phyloP scores from a whole-genome alignment of 176 grass and related monocot species.

The Luzula sylvatica region DNA sequence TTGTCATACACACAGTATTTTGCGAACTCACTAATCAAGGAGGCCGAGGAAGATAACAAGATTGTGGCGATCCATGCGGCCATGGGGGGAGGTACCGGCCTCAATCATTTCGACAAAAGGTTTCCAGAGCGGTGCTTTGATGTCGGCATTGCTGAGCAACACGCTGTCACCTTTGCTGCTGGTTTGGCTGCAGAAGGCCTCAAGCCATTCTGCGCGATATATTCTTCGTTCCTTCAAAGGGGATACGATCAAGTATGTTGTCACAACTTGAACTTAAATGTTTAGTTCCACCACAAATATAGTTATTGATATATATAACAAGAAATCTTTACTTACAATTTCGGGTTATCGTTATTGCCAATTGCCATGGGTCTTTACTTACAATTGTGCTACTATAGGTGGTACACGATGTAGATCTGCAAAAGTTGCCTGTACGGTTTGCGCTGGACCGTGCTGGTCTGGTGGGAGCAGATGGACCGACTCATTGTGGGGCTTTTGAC shows the following conservation, averaged over 20 bases:
- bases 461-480: slow-evolving; percentile 84
- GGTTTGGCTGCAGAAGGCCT: slow-evolving; percentile 75
- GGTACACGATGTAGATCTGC: slow-evolving; percentile 91
- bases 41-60: slow-evolving; percentile 51
- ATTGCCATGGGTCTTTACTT: too few relatives aligned
- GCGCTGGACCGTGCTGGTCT: slow-evolving; percentile 75
- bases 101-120: slow-evolving; percentile 84
- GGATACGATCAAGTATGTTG: slow-evolving; percentile 77
- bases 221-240: slow-evolving; percentile 91
- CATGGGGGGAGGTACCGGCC: slow-evolving; percentile 90
- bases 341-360: too few relatives aligned
- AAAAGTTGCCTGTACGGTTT: slow-evolving; percentile 73
- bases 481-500: slow-evolving; percentile 93
- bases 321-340: too few relatives aligned
- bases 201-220: slow-evolving; percentile 95
- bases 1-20: slow-evolving; percentile 87
- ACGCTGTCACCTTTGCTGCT: slow-evolving; percentile 86
- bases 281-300: too few relatives aligned
- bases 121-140: slow-evolving; percentile 97
- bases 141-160: slow-evolving; percentile 96
- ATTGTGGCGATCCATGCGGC: slow-evolving; percentile 94
- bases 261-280: background rate
- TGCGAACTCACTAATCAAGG: slow-evolving; percentile 60
- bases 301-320: too few relatives aligned
- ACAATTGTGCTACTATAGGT: slow-evolving; percentile 26